These are phyloP conservation scores for Pseudoperonospora humuli DNA, from an alignment of 352 stramenopile genomes.

Conservation along the genomic window DNA sequence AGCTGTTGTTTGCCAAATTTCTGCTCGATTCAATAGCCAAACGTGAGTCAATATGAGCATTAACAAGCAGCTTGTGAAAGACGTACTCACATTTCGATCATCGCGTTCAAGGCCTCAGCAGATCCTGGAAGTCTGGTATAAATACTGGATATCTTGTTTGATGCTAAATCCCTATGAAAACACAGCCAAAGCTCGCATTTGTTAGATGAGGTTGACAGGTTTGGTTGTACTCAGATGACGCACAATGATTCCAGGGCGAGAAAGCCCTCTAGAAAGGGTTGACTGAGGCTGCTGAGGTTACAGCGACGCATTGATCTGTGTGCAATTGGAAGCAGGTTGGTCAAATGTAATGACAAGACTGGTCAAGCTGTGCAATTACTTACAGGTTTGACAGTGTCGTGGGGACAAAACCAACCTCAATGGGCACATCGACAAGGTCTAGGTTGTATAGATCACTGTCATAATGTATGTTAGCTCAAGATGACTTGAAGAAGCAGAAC, in stretches of 20 bases:
- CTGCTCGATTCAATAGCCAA: constrained; percentile 8
- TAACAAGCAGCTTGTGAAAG: background rate
- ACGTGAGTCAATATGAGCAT: constrained; percentile 2
- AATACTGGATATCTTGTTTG: constrained; percentile 30
- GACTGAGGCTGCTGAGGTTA: constrained; percentile 24
- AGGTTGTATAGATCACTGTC: constrained; percentile 29
- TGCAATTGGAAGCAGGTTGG: constrained; percentile 1
- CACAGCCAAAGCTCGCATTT: background rate
- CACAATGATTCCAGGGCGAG: constrained; percentile 20
- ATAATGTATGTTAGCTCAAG: background rate
- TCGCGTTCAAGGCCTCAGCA: constrained; percentile 13
- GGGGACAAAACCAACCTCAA: constrained; percentile 23
- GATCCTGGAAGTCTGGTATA: constrained; percentile 19
- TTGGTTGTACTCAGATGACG: background rate
- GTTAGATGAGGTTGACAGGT: background rate
- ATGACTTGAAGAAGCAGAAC: background rate
- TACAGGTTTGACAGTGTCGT: constrained; percentile 26
- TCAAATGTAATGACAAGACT: background rate
- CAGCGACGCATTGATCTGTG: constrained; percentile 21
- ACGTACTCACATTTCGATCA: constrained; percentile 23
- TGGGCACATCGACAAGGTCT: constrained; percentile 20
- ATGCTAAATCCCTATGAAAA: constrained; percentile 21
- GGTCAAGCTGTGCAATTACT: background rate
- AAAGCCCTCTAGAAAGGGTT: constrained; percentile 29
- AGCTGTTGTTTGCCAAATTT: constrained; percentile 38